Base-by-base conservation (phyloP, 768 basidiomycete species). In the Lactifluus hygrophoroides region DNA sequence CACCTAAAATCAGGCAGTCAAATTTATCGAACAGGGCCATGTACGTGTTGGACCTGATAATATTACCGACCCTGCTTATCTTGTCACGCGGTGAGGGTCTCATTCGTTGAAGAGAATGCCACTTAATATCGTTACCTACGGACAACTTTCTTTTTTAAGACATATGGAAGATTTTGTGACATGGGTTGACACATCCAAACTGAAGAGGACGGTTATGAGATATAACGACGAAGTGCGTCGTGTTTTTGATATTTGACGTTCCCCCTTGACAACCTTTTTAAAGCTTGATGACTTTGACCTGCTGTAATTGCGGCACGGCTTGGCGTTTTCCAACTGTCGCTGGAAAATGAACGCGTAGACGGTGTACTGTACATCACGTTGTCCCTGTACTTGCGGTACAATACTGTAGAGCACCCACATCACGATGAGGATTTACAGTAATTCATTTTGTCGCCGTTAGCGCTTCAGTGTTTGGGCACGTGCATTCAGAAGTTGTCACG, bases 91-190 rank as follows among this genome's bases (percentile, higher is more conserved):
- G 90, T 85, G 65, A 30, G 77, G 57, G 52, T 25, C 48, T 25
- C 27, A 16, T 44, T 30, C 38, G 42, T 35, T 64, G 38, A 57
- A 44, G 16, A 56, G 43, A 45, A 14, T 56, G 45, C 42, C 5
- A 21, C 50, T 25, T 51, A 37, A 8, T 19, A 19, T 16, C 40
- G 5, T 56, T 57, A 21, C 46, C 48, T 30, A 59, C 38, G 32
- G 14, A 44, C 51, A 10, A 4, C 32, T 21, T 25, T 25, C 52
- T 21, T 11, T 61, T 11, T 61, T 59, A 57, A 90, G 95, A 66
- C 89, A 93, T 64, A 94, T 96, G 94, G 94, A 98, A 69, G 96
- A 99, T 78, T 99, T 94, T 73, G 92, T 98, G 45, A 99, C 96
- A 35, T 99, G 96, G 96, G 94, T 98, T 21, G 94, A 97, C 69